Evolutionary conservation across 495 filamentous ascomycete species (phyloP), one percentile per base, ranked within the genome.

Genomic region (Astrocystis sublimbata): DNA sequence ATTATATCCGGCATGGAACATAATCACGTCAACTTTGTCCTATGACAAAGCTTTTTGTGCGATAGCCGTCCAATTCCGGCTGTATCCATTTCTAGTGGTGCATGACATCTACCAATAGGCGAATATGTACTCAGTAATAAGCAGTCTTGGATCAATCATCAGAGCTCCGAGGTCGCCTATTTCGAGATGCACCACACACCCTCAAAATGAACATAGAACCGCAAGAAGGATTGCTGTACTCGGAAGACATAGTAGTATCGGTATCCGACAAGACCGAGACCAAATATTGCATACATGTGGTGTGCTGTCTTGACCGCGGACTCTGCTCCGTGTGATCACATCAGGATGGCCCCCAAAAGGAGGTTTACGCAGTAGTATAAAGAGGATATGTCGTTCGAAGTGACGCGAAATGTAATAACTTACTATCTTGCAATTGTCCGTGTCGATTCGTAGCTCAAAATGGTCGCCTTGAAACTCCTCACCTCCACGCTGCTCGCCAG

Each of bases 381-480:
- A n/a, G n/a, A n/a, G n/a, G n/a, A n/a, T n/a, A n/a, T 43, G n/a
- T 21, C 10, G 17, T 21, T 28, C 19, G 7, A 35, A 13, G n/a
- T 6, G 9, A 24, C 4, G 23, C 3, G 23, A 9, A 23, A n/a
- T 13, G 1, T n/a, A 23, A 41, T 19, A 40, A 24, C 13, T 23
- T 4, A 1, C 21, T 23, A 31, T 9, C 28, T 1, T 7, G 28
- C 12, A 19, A 13, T 13, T 26, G 6, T 4, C 49, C 28, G 17
- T 17, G 4, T 46, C 21, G 26, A 4, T 2, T 17, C 17, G 2
- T 2, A 35, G 19, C 13, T 19, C 30, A 42, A 28, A 43, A 68
- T 73, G 71, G 54, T 73, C 46, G 60, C 62, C 66, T 51, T 50
- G 38, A 69, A 63, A 30, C n/a, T 71, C 23, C 49, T 73, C 31